Base-by-base conservation (phyloP, 2,329 filamentous ascomycete species). In the Colletotrichum ledebouriae region DNA sequence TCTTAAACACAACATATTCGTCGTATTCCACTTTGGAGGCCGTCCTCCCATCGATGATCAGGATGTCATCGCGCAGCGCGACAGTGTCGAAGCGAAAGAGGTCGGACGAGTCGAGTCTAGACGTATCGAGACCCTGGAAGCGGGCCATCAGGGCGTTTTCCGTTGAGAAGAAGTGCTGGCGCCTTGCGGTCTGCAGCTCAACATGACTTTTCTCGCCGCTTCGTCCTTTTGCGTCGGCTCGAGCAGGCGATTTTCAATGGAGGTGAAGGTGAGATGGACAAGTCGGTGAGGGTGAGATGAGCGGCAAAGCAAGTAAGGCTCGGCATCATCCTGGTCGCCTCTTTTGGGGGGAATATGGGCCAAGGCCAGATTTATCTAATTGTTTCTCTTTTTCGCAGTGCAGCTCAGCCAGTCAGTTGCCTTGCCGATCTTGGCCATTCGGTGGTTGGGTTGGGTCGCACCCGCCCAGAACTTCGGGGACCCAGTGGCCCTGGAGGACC, bases 11-110 rank as follows among this genome's bases (percentile, higher is more conserved):
- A 25, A 79, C 78, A 55, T 79, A 80, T 71, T 80, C 78, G 39
- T 80, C 78, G 42, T 79, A 80, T 59, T 77, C 79, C 34, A 79
- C 73, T 59, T 77, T 76, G 22, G 78, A 80, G 39, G 71, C 71
- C 6, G 73, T 71, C 4, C 72, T 71, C 4, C 75, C 70, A 10
- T 75, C 72, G 6, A 71, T 74, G 52, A 80, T 72, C n/a, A 80
- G 73, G 49, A 80, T 73, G 57, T 78, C 76, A n/a, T 72, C 72
- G 46, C 77, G 75, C 50, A 77, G 74, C 53, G 72, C 70, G 41
- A 73, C 71, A 53, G 77, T 78, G 71, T 80, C 78, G 68, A 78
- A 80, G 70, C 77, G 78, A 70, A 80, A 80, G 33, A 80, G 75
- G 67, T 80, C 77, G 25, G 78, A 74, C 56, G 66, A 62, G 50